phyloP scores from a whole-genome alignment of 1,284 basidiomycete genomes.

The Cryptococcus sp. region DNA sequence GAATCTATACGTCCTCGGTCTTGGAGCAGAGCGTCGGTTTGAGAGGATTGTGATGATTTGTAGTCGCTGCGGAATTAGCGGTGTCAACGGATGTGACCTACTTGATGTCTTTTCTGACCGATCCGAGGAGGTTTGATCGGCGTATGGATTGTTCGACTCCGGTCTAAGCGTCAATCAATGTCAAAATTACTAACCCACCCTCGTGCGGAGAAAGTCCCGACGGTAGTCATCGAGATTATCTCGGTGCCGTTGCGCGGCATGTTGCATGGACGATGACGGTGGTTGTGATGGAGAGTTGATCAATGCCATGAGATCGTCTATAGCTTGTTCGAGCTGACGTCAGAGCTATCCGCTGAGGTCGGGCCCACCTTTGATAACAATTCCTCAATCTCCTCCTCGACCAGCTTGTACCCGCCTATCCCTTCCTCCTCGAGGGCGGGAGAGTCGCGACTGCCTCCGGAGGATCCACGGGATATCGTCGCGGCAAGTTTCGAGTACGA shows the following conservation, averaged over 20 bases:
- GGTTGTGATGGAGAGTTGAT: conserved; percentile 71
- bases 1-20: conserved; percentile 89
- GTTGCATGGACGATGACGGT: conserved; percentile 79
- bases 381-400: conserved; percentile 80
- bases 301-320: conserved; percentile 70
- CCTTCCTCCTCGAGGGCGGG: conserved; percentile 59
- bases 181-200: conserved; percentile 58
- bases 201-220: conserved; percentile 78
- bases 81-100: conserved; percentile 54
- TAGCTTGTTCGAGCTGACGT: conserved; percentile 73
- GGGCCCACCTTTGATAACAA: conserved; percentile 76
- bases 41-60: conserved; percentile 69
- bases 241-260: conserved; percentile 84
- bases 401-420: conserved; percentile 68
- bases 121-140: conserved; percentile 80
- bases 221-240: conserved; percentile 87
- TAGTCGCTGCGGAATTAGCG: conserved; percentile 58
- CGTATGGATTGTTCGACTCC: conserved; percentile 84
- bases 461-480: conserved; percentile 61
- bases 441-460: conserved; percentile 36
- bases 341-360: not conserved
- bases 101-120: conserved; percentile 96
- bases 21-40: conserved; percentile 80
- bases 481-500: conserved; percentile 83
- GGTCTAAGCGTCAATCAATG: conserved; percentile 30